These are phyloP conservation scores for Rutidosis leptorrhynchoides DNA, from an alignment of 129 eudicot species.

Conservation along the genomic window DNA sequence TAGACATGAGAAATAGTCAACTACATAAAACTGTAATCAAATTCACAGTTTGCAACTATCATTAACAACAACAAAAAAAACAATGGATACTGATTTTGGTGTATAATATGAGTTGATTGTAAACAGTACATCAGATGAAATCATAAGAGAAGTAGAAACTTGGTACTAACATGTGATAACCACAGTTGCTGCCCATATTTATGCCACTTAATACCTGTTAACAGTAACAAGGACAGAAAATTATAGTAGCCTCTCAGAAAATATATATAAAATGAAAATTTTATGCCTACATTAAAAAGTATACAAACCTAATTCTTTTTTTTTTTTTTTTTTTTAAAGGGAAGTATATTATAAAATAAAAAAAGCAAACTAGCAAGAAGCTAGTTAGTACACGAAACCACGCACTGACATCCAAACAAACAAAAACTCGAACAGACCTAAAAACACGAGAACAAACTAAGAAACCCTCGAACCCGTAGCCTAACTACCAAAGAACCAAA, in stretches of 20 bases:
- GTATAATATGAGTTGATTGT: not conserved
- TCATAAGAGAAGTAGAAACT: conserved; percentile 11
- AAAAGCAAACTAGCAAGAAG: too few relatives aligned
- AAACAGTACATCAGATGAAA: not conserved
- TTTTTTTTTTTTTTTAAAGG: too few relatives aligned
- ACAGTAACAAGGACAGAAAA: conserved; percentile 10
- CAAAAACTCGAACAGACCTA: too few relatives aligned
- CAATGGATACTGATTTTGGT: not conserved
- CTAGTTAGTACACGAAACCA: too few relatives aligned
- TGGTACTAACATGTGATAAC: conserved; percentile 76
- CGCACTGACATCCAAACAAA: too few relatives aligned
- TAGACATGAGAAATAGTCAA: not conserved
- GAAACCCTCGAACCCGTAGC: too few relatives aligned
- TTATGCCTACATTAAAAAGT: not conserved
- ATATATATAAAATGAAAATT: conserved; percentile 5
- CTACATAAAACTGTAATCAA: not conserved
- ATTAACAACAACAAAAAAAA: not conserved
- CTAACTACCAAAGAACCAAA: too few relatives aligned
- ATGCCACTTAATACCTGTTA: conserved; percentile 91
- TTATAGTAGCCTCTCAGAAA: conserved; percentile 4
- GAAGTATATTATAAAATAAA: too few relatives aligned
- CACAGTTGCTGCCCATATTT: conserved; percentile 91
- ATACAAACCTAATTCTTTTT: too few relatives aligned
- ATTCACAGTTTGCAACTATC: not conserved
- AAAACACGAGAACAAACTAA: too few relatives aligned